Base-by-base conservation (phyloP, 306 rosid genomes). In the Gillenia trifoliata region DNA sequence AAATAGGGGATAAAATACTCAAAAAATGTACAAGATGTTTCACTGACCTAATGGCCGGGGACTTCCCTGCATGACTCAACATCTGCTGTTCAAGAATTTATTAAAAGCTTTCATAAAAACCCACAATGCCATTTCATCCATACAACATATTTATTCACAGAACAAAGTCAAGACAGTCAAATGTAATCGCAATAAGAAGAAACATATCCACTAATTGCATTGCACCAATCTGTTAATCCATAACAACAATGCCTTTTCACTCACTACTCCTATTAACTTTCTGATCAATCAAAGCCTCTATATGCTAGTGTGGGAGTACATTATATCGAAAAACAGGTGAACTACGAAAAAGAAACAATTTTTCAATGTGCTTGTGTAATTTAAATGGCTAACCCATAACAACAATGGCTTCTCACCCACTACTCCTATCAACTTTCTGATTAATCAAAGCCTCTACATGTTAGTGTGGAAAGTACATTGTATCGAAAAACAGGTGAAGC, bases 21-120 rank as follows among this genome's bases (percentile, higher is more conserved):
- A 40, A 64, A 16, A 11, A 73, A 59, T 49, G 75, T 22, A 20
- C 16, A 34, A 77, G 49, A 60, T 70, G 52, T 11, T 84, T 57
- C 55, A 77, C 88, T 50, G 59, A 93, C 97, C 93, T 88, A 78
- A 79, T 64, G 45, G 52, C 55, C 68, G 76, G 66, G 57, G 61
- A 60, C 76, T 77, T 83, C 13, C 84, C 89, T 68, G 80, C 71
- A 33, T 85, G 92, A 30, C 85, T 81, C 40, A 73, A 62, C 62
- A 68, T 12, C 63, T 79, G 91, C 89, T 85, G 85, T 73, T 71
- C 76, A 83, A 84, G 34, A 66, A 85, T 70, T 69, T 34, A 75
- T 33, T 34, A 86, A 72, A 86, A 23, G 4, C 4, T 8, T 8
- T 57, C 26, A 9, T 3, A 71, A 62, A 77, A 41, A 64, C 71